Percentiles rank a stretch among this genome's conserved stretches.
phyloP scores from a whole-genome alignment of 1,284 basidiomycete genomes.

The Nidula niveotomentosa region DNA sequence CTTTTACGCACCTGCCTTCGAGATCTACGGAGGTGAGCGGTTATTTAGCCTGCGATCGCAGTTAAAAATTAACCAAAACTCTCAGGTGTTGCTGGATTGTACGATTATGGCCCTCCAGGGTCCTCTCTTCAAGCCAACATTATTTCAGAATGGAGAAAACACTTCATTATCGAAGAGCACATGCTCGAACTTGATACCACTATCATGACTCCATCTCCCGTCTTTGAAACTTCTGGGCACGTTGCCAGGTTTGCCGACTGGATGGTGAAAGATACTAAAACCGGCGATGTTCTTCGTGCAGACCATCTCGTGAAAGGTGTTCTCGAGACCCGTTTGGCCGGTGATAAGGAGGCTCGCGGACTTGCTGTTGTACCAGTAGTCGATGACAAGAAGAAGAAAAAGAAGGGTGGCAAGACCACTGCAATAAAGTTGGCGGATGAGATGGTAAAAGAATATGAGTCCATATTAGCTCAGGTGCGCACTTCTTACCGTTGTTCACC shows the following conservation, averaged over 20 bases:
- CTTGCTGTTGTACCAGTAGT: constrained; percentile 46
- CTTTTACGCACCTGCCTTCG: constrained; percentile 98
- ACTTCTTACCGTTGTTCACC: too few relatives aligned
- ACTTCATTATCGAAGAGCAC: constrained; percentile 98
- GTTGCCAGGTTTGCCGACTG: constrained; percentile 99
- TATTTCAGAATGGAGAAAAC: constrained; percentile 94
- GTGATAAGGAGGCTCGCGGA: constrained; percentile 92
- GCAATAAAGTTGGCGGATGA: constrained; percentile 81
- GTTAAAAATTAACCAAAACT: too few relatives aligned
- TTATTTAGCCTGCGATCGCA: background rate
- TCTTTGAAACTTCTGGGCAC: constrained; percentile 98
- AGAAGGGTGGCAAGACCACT: constrained; percentile 78
- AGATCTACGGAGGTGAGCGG: constrained; percentile 90
- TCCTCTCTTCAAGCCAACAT: constrained; percentile 97
- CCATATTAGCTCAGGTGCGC: constrained; percentile 81
- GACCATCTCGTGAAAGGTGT: constrained; percentile 97
- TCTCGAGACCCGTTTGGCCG: constrained; percentile 86
- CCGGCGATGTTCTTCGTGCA: constrained; percentile 95
- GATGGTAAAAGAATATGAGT: constrained; percentile 79
- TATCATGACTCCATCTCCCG: constrained; percentile 93
- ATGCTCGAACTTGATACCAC: constrained; percentile 99
- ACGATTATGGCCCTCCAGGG: constrained; percentile 95
- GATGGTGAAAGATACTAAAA: constrained; percentile 98
- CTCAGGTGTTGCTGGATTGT: constrained; percentile 92
- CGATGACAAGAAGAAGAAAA: constrained; percentile 77